Evolutionary conservation across 768 basidiomycete species (phyloP), one percentile per base, ranked within the genome.

Genomic region (Mycena sanguinolenta): DNA sequence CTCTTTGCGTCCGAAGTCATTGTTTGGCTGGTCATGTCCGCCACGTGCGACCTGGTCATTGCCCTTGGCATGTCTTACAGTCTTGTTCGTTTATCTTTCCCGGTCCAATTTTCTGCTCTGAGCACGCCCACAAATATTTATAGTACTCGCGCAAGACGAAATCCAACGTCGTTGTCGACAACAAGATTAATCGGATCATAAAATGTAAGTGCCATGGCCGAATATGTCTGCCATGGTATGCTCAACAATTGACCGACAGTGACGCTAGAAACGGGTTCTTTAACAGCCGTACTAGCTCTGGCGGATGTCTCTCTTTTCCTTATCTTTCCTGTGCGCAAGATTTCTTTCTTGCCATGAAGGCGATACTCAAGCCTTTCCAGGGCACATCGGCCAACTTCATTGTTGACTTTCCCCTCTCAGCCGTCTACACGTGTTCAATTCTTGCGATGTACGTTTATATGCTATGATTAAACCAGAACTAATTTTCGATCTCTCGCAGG

Each of bases 1-100:
- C 7, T 4, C 10, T 61, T 72, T 38, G 9, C 42, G 2, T 30
- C 53, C 8, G 53, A 38, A 25, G 58, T 62, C 1, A 52, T 32
- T 4, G 9, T 72, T 13, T 72, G 71, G 71, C 63, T 72, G 2
- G 63, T 44, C 12, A n/a, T 17, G 17, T 58, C 58, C 38, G 71
- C 71, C 1, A 53, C 25, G 42, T 69, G 67, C 42, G 67, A 72
- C 25, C 13, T 72, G 12, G 42, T 55, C 30, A 62, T 72, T n/a
- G 67, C 71, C 2, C 9, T 39, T 17, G 66, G 42, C 21, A 68
- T 72, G 67, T 38, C 39, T 17, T 32, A 57, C 16, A 58, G 67
- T 14, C 58, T 72, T 34, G 71, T 72, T 6, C 2, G 67, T 55
- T 2, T n/a, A 25, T 27, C 4, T 42, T 12, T 55, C 21, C 34